Conservation (phyloP, 768 basidiomycete genomes). For the Mycena vitilis region DNA sequence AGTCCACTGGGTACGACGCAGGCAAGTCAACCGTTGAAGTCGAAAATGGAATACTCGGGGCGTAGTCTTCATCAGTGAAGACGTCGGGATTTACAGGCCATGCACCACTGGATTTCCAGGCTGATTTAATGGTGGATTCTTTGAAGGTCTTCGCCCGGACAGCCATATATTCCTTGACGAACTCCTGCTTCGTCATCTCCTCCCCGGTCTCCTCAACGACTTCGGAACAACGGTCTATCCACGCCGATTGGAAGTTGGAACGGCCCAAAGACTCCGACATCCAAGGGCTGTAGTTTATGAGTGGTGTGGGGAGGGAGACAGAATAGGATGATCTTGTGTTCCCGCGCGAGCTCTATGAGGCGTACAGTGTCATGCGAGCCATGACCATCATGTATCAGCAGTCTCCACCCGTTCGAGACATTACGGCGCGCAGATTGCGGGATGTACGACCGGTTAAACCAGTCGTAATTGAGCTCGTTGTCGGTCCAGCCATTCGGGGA, state of each 20-base stretch:
- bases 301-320: constrained; percentile 48
- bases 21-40: no score
- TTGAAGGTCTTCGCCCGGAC: no score
- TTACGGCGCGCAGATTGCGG: background rate
- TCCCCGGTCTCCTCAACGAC: background rate
- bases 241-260: constrained; percentile 39
- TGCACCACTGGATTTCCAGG: no score
- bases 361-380: constrained; percentile 13
- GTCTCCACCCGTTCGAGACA: background rate
- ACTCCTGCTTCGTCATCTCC: constrained; percentile 1
- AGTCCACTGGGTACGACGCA: no score
- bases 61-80: no score
- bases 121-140: no score
- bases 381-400: background rate
- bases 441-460: background rate
- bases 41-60: no score
- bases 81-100: no score
- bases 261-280: constrained; percentile 48
- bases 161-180: background rate
- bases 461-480: background rate
- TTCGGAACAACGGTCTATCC: constrained; percentile 36
- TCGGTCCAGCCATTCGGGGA: background rate
- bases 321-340: constrained; percentile 41
- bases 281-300: constrained; percentile 48
- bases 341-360: constrained; percentile 35